These are phyloP conservation scores for Crassisporium funariophilum DNA, from an alignment of 768 basidiomycete genomes.

Conservation along the genomic window DNA sequence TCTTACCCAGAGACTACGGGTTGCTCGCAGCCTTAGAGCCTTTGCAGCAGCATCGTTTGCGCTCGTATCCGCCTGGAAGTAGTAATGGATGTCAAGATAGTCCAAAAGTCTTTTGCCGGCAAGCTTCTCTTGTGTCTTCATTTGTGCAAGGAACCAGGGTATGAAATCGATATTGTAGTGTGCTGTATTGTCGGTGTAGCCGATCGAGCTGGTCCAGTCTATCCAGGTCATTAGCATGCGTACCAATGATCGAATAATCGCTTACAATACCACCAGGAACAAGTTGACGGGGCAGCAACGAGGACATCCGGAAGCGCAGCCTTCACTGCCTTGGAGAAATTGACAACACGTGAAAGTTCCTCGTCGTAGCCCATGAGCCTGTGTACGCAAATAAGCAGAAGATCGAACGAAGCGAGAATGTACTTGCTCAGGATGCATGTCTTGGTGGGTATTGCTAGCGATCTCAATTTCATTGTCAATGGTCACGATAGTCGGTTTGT, in stretches of 20 bases:
- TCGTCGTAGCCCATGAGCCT: slow-evolving; percentile 54
- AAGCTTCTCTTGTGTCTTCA: slow-evolving; percentile 39
- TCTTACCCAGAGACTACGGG: slow-evolving; percentile 53
- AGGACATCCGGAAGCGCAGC: slow-evolving; percentile 43
- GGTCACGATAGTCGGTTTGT: slow-evolving; percentile 50
- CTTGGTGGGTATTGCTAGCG: slow-evolving; percentile 52
- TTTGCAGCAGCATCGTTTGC: slow-evolving; percentile 54
- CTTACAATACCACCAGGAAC: slow-evolving; percentile 49
- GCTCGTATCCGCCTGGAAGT: slow-evolving; percentile 54
- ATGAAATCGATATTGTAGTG: slow-evolving; percentile 56
- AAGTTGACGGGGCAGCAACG: slow-evolving; percentile 50
- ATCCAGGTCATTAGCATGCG: neutral
- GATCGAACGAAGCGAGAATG: neutral
- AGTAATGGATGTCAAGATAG: slow-evolving; percentile 59
- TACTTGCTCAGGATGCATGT: slow-evolving; percentile 53
- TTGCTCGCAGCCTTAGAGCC: slow-evolving; percentile 50
- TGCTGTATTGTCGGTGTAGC: slow-evolving; percentile 49
- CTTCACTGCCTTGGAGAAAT: slow-evolving; percentile 43
- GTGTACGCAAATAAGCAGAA: slow-evolving; percentile 1
- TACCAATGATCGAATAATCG: slow-evolving; percentile 1
- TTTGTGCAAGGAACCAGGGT: slow-evolving; percentile 56
- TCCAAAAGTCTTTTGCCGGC: slow-evolving; percentile 49
- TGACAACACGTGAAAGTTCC: slow-evolving; percentile 47
- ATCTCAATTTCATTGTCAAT: slow-evolving; percentile 64
- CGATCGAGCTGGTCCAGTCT: slow-evolving; percentile 57